phyloP scores from a whole-genome alignment of 148 eudicot species.

The Persicaria tinctoria region DNA sequence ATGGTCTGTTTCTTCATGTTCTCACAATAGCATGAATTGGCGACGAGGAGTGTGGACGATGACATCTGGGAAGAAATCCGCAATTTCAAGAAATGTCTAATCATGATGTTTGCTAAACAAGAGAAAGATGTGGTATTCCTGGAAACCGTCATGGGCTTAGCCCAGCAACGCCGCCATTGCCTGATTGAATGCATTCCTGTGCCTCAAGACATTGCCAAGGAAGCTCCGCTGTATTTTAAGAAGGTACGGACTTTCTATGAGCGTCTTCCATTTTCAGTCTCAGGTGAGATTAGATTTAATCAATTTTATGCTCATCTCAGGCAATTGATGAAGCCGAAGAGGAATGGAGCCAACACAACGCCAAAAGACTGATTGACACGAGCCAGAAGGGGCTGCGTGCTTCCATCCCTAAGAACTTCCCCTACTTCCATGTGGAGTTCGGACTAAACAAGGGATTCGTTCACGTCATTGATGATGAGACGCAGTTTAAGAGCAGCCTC shows the following conservation, averaged over 20 bases:
- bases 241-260: constrained; percentile 37
- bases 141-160: constrained; percentile 84
- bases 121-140: constrained; percentile 80
- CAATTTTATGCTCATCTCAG: constrained; percentile 21
- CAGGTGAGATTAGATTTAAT: too few relatives aligned
- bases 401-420: constrained; percentile 87
- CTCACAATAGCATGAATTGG: constrained; percentile 67
- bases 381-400: constrained; percentile 74
- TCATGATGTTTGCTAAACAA: constrained; percentile 93
- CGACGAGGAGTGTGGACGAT: constrained; percentile 78
- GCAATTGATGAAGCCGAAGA: constrained; percentile 98
- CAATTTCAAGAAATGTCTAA: constrained; percentile 91
- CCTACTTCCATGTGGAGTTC: constrained; percentile 90
- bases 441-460: constrained; percentile 85
- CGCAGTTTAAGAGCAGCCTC: constrained; percentile 54
- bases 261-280: too few relatives aligned
- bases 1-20: not conserved
- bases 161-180: constrained; percentile 83
- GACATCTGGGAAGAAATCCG: constrained; percentile 95
- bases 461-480: constrained; percentile 88
- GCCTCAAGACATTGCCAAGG: constrained; percentile 58
- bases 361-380: constrained; percentile 84
- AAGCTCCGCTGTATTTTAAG: constrained; percentile 84
- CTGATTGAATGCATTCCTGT: constrained; percentile 90
- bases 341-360: constrained; percentile 97